Evolutionary conservation across 371 early-diverging fungal species (phyloP), one percentile per base, ranked within the genome.

Genomic region (Phascolomyces articulosus): DNA sequence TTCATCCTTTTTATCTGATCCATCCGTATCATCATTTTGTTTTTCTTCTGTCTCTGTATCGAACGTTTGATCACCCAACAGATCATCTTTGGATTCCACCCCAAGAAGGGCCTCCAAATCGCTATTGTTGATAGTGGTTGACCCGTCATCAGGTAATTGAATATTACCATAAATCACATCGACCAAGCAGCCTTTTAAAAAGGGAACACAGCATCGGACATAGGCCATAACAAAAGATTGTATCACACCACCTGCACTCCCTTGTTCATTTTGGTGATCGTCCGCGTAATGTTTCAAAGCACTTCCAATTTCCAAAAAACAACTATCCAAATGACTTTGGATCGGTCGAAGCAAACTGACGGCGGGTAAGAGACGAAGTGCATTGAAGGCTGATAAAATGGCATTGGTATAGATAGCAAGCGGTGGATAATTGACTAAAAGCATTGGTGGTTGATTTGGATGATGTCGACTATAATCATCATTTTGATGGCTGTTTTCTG

Each of bases 331-430:
- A 60, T 78, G 73, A 8, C 63, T 58, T 31, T 55, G 47, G 0
- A 78, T 67, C 1, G 73, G 67, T 31, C 47, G 26, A 21, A 64
- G 64, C 1, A 78, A 47, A 21, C 72, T 69, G 20, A 85, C 62
- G 0, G 88, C 86, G 0, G 91, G 90, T 24, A 90, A 58, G 13
- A 89, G 73, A 8, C 93, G 86, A 6, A 93, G 78, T 9, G 89
- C 80, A 63, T 93, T 93, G 58, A 88, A 86, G 0, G 85, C 78
- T 2, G 86, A 68, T 34, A 88, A 79, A 40, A 89, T 85, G 9
- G 80, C 75, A 67, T 93, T 93, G 55, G 90, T 82, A n/a, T 91
- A 85, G 15, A 84, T 71, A 1, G 91, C 93, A 6, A 91, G 71
- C 1, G 87, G 82, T 2, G 91, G 93, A 63, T 90, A 89, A 40